Percentiles rank a stretch among this genome's conserved stretches.
Evolutionary conservation across 2,329 filamentous ascomycete genomes (phyloP).

Genomic region (Pseudogymnoascus sp.): DNA sequence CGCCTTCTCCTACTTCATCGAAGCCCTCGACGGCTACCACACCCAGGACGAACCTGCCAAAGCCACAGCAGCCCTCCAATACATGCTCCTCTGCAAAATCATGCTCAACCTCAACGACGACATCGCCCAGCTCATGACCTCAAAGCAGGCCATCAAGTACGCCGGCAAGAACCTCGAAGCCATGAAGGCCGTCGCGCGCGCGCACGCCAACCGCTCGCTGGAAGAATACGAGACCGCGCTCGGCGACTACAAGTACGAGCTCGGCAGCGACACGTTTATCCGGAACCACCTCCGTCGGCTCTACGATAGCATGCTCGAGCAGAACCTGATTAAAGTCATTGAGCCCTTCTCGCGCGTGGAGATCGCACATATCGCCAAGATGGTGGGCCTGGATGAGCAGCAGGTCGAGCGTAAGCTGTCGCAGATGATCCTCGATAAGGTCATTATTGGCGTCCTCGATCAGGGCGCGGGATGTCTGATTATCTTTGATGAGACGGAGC

Average conservation of each 20-base stretch:
- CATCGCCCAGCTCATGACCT: slow-evolving; percentile 87
- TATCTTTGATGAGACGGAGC: slow-evolving; percentile 90
- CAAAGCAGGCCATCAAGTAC: slow-evolving; percentile 95
- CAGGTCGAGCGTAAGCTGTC: slow-evolving; percentile 97
- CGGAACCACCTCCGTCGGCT: slow-evolving; percentile 90
- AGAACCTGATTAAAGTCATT: slow-evolving; percentile 99
- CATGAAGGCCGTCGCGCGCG: slow-evolving; percentile 97
- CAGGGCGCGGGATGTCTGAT: slow-evolving; percentile 97
- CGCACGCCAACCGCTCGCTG: slow-evolving; percentile 88
- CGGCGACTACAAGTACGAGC: slow-evolving; percentile 82
- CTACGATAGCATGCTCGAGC: slow-evolving; percentile 98
- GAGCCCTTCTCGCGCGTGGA: slow-evolving; percentile 97
- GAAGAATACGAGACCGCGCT: slow-evolving; percentile 96
- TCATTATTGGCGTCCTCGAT: slow-evolving; percentile 94
- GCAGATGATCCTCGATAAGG: slow-evolving; percentile 99
- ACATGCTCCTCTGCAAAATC: slow-evolving; percentile 99
- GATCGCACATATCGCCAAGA: slow-evolving; percentile 92
- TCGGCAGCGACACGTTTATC: slow-evolving; percentile 92
- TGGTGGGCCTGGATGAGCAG: slow-evolving; percentile 91
- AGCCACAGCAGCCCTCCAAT: slow-evolving; percentile 96
- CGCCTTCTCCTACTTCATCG: slow-evolving; percentile 97
- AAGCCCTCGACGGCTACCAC: slow-evolving; percentile 95
- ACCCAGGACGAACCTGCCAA: slow-evolving; percentile 79
- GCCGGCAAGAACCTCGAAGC: slow-evolving; percentile 92
- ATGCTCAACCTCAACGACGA: slow-evolving; percentile 98